Conservation (phyloP, 1,284 basidiomycete genomes). For the Jaminaea rosea region DNA sequence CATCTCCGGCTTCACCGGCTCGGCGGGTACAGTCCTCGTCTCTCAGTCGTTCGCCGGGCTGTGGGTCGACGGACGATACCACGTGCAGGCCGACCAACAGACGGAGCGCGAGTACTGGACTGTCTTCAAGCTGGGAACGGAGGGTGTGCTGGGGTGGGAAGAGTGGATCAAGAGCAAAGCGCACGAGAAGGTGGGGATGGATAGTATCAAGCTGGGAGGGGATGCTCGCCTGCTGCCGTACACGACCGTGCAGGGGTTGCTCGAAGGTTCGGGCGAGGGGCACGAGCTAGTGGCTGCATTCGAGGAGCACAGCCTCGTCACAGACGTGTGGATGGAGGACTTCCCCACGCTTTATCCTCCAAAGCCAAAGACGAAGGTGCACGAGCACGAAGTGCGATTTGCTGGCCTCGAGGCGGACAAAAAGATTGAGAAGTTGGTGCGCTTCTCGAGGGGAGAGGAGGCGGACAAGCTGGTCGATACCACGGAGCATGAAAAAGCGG, state of each 20-base stretch:
- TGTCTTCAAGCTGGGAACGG: constrained; percentile 59
- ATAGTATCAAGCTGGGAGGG: constrained; percentile 61
- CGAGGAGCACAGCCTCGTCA: constrained; percentile 65
- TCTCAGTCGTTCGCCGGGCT: constrained; percentile 54
- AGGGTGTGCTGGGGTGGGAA: constrained; percentile 40
- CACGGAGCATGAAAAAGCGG: neutral
- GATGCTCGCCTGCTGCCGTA: constrained; percentile 80
- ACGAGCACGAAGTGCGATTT: constrained; percentile 64
- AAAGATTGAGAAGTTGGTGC: constrained; percentile 37
- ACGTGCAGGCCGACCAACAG: constrained; percentile 70
- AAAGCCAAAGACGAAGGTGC: constrained; percentile 63
- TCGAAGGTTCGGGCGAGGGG: constrained; percentile 7
- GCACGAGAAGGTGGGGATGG: constrained; percentile 46
- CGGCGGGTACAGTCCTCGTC: constrained; percentile 72
- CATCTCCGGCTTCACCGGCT: constrained; percentile 76
- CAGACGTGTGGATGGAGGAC: constrained; percentile 60
- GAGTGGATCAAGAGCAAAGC: constrained; percentile 51
- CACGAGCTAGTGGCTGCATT: constrained; percentile 52
- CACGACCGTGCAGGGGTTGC: constrained; percentile 51
- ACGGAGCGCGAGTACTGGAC: constrained; percentile 69
- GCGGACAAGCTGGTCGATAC: neutral
- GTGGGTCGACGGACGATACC: constrained; percentile 80
- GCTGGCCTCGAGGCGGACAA: constrained; percentile 54
- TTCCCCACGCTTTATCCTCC: constrained; percentile 55
- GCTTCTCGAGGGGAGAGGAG: neutral